A percentile compares a stretch with the other conserved stretches of the same genome.
Evolutionary conservation across 768 basidiomycete genomes (phyloP).

Genomic region (Amanita brunnescens): DNA sequence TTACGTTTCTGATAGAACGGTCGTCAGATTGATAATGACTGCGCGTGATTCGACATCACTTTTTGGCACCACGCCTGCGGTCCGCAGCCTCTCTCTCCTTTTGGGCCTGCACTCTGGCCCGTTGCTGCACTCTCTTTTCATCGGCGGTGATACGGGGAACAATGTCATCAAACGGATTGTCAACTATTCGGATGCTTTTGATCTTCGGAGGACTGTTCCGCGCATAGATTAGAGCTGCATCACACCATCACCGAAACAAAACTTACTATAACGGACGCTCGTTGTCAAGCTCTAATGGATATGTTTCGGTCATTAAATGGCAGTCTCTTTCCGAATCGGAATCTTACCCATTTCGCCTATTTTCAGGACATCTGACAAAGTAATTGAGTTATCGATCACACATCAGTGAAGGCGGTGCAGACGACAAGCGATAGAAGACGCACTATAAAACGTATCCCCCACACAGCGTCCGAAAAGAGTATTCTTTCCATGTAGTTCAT

Average conservation of each 20-base stretch:
- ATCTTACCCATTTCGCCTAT: conserved; percentile 82
- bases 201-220: conserved; percentile 79
- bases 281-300: conserved; percentile 53
- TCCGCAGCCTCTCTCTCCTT: conserved; percentile 71
- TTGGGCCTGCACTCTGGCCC: conserved; percentile 68
- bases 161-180: conserved; percentile 94
- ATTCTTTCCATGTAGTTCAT: conserved; percentile 90
- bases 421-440: conserved; percentile 17
- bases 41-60: conserved; percentile 40
- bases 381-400: not conserved
- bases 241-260: not conserved
- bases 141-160: conserved; percentile 93
- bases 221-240: not conserved
- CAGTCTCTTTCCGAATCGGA: not conserved
- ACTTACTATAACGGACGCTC: conserved; percentile 78
- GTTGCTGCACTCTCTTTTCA: conserved; percentile 78
- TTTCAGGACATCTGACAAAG: conserved; percentile 69
- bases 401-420: not conserved
- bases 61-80: conserved; percentile 73
- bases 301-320: not conserved
- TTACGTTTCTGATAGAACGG: conserved; percentile 60
- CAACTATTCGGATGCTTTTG: conserved; percentile 71
- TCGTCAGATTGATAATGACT: not conserved
- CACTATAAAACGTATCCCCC: conserved; percentile 87
- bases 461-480: conserved; percentile 89